Evolutionary conservation across 345 rosid species (phyloP), one percentile per base, ranked within the genome.

Genomic region (Limnanthes douglasii): DNA sequence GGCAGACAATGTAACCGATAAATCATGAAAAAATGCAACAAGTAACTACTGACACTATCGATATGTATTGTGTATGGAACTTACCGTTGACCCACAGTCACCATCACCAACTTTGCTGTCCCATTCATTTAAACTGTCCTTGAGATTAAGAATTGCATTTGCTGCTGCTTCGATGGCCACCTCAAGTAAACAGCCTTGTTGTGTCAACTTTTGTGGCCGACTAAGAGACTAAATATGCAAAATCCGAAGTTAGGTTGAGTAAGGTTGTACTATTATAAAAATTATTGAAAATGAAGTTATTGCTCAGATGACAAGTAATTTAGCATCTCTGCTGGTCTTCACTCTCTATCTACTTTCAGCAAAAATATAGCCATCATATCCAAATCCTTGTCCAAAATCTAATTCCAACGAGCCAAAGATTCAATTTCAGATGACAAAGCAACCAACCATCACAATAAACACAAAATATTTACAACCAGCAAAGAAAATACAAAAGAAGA

Each of bases 51-150:
- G 26, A 41, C 8, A 35, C 31, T 17, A 22, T 11, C 18, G 12
- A 11, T 41, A 23, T 30, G n/a, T n/a, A n/a, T n/a, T n/a, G n/a
- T n/a, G n/a, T n/a, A 42, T 16, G 39, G 37, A 36, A 70, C 95
- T 72, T 53, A 90, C 98, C 0, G 92, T 90, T 37, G 95, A 83
- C 23, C 98, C 98, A 59, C 98, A 90, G 48, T 90, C 98, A 11
- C 86, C 95, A 62, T 90, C 98, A 38, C 98, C 98, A 7, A 75
- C 95, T 74, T 57, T 84, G 66, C 82, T 51, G 54, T 90, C 98
- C 98, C 95, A 84, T 45, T 79, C 94, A 50, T 90, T 84, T 62
- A 90, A 65, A 53, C 62, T 61, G 30, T 80, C 95, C 54, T 48
- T 74, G 15, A 90, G 59, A 48, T 55, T 45, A 11, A 74, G 62